A percentile compares a stretch with the other conserved stretches of the same genome.
phyloP scores from a whole-genome alignment of 129 eudicot species.

The Pulicaria dysenterica region DNA sequence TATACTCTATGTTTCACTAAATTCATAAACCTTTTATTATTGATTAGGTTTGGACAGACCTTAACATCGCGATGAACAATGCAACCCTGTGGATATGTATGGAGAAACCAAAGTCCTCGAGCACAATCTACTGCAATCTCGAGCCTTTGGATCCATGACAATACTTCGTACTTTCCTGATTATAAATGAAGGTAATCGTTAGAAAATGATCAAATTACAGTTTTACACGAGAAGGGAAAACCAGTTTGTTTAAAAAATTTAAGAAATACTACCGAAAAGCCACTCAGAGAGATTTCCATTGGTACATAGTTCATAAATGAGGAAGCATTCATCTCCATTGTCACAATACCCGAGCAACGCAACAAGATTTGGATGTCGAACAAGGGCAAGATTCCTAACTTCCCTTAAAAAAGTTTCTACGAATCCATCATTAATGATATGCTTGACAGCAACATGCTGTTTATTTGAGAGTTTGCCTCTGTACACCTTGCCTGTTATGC shows the following conservation, averaged over 20 bases:
- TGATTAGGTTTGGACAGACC: conserved; percentile 35
- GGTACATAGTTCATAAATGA: conserved; percentile 62
- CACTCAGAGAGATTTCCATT: conserved; percentile 69
- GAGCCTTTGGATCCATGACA: conserved; percentile 67
- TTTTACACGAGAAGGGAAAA: neutral
- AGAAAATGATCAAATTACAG: conserved; percentile 5
- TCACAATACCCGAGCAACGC: conserved; percentile 62
- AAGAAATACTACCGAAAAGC: conserved; percentile 50
- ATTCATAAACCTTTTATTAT: conserved; percentile 5
- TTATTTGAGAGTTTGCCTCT: conserved; percentile 48
- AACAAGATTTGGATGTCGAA: conserved; percentile 71
- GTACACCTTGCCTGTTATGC: conserved; percentile 56
- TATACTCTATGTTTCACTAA: neutral
- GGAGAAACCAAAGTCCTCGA: conserved; percentile 72
- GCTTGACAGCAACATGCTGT: conserved; percentile 61
- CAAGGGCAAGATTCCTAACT: conserved; percentile 55
- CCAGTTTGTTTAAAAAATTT: neutral
- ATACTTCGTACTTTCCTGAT: conserved; percentile 47
- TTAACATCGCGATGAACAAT: conserved; percentile 69
- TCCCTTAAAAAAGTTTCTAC: conserved; percentile 60
- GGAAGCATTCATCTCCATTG: conserved; percentile 55
- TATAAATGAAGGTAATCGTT: neutral
- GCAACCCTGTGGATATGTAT: conserved; percentile 58
- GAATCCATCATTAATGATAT: conserved; percentile 52
- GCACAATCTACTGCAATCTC: conserved; percentile 58